These are phyloP conservation scores for Lactarius evosmus DNA, from an alignment of 768 basidiomycete genomes.

Conservation along the genomic window DNA sequence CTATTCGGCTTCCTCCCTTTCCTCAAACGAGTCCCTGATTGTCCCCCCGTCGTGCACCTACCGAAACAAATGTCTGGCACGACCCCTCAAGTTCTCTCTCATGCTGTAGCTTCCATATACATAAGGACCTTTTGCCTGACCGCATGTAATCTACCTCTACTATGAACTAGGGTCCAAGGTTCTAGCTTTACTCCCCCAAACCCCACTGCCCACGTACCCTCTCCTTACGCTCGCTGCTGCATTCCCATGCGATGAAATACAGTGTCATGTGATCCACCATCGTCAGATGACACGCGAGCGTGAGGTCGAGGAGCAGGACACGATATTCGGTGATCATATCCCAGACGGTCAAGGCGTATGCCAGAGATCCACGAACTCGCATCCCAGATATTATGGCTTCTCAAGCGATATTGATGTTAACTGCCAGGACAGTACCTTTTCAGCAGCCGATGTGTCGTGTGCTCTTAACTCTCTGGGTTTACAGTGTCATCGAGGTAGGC, in stretches of 20 bases:
- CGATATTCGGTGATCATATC: conserved; percentile 16
- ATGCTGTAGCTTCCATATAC: no score
- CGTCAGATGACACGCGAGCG: conserved; percentile 8
- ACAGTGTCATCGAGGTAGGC: not conserved
- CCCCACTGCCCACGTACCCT: no score
- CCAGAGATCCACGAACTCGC: conserved; percentile 8
- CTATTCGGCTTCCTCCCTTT: conserved; percentile 11
- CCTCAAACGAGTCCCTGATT: not conserved
- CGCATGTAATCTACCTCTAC: no score
- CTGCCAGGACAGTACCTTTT: not conserved
- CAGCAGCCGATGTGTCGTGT: not conserved
- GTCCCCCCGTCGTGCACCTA: no score
- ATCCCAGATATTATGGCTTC: conserved; percentile 5
- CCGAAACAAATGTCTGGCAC: no score
- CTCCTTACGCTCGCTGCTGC: not conserved
- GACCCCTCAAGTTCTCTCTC: no score
- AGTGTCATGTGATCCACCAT: not conserved
- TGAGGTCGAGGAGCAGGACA: not conserved
- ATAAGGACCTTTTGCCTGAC: no score
- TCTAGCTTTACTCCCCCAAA: no score
- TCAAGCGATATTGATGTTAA: not conserved
- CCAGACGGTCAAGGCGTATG: conserved; percentile 21
- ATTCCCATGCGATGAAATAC: not conserved
- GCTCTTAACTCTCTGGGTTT: not conserved
- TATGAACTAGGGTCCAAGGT: no score